Base-by-base conservation (phyloP, 2,329 filamentous ascomycete species). In the Trichoderma simmonsii region DNA sequence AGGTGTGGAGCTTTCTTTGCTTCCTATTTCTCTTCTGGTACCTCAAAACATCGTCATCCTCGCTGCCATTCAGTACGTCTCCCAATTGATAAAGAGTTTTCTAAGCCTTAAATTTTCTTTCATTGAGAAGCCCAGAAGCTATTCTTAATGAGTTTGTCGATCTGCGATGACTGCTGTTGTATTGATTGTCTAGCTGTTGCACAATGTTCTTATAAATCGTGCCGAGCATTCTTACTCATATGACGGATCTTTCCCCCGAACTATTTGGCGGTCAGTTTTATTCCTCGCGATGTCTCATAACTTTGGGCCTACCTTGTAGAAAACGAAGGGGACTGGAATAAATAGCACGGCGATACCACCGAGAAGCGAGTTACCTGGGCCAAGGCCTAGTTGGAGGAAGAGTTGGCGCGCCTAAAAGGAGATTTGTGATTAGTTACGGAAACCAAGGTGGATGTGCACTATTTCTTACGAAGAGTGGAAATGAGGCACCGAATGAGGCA, bases 291-390 rank as follows among this genome's bases (percentile, higher is more conserved):
- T n/a, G 12, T 3, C 4, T 28, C 0, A 14, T 43, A 7, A 26
- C 5, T 4, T 28, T n/a, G 24, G 9, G 48, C 61, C 2, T n/a
- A 21, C 61, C 34, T 63, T 43, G 61, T 43, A 30, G 3, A 63
- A 43, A 21, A 63, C 7, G 6, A 48, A 63, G 3, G 61, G 61
- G 3, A 48, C 26, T 0, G 61, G 36, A 12, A 63, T 63, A 11
- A 63, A 63, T 43, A 63, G 24, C 34, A 63, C 15, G 3, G 61
- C 14, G 28, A 63, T 43, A n/a, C 61, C 61, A 28, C 61, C 36
- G 15, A 63, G 61, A 24, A 63, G 34, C 15, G 61, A 63, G 18
- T 63, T 63, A 14, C 36, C 61, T 14, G 61, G 61, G 24, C 61
- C 36, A 14, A 63, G 15, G 6, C 61, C 61, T 3, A 43, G 11